Percentiles rank a stretch among this genome's conserved stretches.
phyloP scores from a whole-genome alignment of 495 filamentous ascomycete genomes.

The Penicillium lividum region DNA sequence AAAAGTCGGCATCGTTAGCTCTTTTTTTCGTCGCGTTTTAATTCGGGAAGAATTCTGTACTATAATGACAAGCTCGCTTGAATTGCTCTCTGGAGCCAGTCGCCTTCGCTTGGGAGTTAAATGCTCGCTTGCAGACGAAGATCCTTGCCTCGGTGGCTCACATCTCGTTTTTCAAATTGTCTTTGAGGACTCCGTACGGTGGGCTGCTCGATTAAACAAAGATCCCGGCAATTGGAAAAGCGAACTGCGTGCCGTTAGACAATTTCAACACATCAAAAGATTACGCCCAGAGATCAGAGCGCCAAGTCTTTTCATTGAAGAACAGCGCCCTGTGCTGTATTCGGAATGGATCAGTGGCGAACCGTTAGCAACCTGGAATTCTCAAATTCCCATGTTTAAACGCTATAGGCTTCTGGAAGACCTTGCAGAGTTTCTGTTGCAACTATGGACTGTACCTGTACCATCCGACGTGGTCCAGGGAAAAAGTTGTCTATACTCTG shows the following conservation, averaged over 20 bases:
- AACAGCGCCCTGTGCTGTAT: conserved; percentile 17
- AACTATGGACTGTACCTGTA: conserved; percentile 17
- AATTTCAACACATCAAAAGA: conserved; percentile 14
- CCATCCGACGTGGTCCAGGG: neutral
- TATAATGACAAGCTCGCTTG: no score
- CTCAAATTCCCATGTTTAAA: conserved; percentile 11
- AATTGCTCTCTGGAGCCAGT: neutral
- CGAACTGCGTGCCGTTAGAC: conserved; percentile 12
- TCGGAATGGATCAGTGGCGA: conserved; percentile 21
- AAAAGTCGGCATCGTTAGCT: no score
- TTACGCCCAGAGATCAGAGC: conserved; percentile 13
- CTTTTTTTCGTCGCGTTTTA: no score
- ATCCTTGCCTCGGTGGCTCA: conserved; percentile 13
- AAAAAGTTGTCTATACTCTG: conserved; percentile 9
- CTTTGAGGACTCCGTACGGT: conserved; percentile 21
- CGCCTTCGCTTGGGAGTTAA: neutral
- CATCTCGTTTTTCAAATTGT: conserved; percentile 18
- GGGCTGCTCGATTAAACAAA: conserved; percentile 16
- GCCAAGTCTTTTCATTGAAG: conserved; percentile 10
- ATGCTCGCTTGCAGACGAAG: conserved; percentile 16
- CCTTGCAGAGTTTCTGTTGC: conserved; percentile 17
- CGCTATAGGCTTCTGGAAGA: conserved; percentile 14
- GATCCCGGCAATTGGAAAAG: conserved; percentile 12
- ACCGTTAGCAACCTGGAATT: conserved; percentile 19
- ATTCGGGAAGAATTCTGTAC: no score